Evolutionary conservation across 768 basidiomycete species (phyloP).

Genomic region (Leccinum uliginosum): DNA sequence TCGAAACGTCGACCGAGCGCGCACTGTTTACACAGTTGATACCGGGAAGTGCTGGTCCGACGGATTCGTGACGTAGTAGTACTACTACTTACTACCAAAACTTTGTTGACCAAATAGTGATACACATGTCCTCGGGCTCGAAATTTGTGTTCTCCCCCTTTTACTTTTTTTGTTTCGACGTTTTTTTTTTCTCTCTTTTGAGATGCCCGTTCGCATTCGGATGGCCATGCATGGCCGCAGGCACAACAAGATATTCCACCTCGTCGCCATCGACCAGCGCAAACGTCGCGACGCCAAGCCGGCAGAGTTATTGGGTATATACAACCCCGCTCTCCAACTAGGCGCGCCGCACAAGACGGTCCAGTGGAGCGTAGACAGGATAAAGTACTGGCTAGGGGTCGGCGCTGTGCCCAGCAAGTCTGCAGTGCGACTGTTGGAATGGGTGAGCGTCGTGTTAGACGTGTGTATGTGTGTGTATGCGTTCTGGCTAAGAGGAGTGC

Average conservation of each 20-base stretch:
- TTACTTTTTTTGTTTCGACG: neutral
- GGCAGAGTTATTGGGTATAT: constrained; percentile 81
- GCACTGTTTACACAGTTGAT: constrained; percentile 43
- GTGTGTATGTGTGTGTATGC: neutral
- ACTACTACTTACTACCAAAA: neutral
- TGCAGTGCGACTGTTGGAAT: constrained; percentile 70
- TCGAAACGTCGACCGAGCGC: neutral
- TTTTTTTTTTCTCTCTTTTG: neutral
- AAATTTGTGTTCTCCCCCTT: neutral
- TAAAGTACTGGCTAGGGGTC: constrained; percentile 82
- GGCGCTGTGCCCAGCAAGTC: constrained; percentile 81
- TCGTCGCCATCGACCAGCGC: constrained; percentile 77
- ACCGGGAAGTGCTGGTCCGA: constrained; percentile 65
- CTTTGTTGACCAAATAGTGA: constrained; percentile 24
- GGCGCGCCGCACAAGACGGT: constrained; percentile 64
- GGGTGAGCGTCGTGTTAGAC: constrained; percentile 42
- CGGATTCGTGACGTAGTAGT: constrained; percentile 28
- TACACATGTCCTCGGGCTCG: constrained; percentile 16
- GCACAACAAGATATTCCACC: constrained; percentile 73
- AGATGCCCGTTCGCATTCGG: constrained; percentile 82
- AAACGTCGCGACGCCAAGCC: constrained; percentile 80
- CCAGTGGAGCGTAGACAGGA: constrained; percentile 88
- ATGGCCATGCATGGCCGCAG: constrained; percentile 76
- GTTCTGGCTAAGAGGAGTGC: neutral
- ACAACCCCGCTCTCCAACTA: constrained; percentile 60